phyloP scores from a whole-genome alignment of 441 rosid species.

The Corymbia calophylla region DNA sequence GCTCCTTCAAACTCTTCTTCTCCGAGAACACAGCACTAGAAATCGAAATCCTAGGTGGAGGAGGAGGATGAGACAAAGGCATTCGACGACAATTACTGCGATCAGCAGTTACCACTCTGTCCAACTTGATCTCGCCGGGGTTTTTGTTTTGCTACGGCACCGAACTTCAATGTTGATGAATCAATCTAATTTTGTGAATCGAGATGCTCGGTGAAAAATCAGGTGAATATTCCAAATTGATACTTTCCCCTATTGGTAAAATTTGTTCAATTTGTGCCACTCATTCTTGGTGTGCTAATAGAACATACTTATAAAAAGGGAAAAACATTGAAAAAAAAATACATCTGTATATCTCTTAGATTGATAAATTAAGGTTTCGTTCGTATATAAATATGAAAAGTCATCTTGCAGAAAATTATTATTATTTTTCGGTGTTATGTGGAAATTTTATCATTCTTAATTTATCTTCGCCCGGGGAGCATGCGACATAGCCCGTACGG shows the following conservation, averaged over 20 bases:
- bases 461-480: not conserved
- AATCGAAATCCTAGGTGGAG: not conserved
- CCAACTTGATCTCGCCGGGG: too few relatives aligned
- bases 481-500: not conserved
- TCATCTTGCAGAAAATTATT: too few relatives aligned
- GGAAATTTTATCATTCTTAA: too few relatives aligned
- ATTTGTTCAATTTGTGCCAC: not conserved
- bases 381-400: too few relatives aligned
- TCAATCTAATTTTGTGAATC: too few relatives aligned
- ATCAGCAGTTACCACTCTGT: not conserved
- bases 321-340: not conserved
- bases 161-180: too few relatives aligned
- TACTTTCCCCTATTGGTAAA: not conserved
- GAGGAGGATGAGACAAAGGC: not conserved
- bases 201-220: too few relatives aligned
- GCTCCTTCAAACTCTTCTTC: conserved; percentile 68
- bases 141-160: rapidly evolving
- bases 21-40: not conserved
- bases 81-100: not conserved
- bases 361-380: not conserved
- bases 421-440: too few relatives aligned
- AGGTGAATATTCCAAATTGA: too few relatives aligned
- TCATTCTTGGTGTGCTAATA: not conserved
- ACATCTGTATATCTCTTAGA: not conserved
- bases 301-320: not conserved